Conservation (phyloP, 495 filamentous ascomycete species). For the Hypoxylon fragiforme region DNA sequence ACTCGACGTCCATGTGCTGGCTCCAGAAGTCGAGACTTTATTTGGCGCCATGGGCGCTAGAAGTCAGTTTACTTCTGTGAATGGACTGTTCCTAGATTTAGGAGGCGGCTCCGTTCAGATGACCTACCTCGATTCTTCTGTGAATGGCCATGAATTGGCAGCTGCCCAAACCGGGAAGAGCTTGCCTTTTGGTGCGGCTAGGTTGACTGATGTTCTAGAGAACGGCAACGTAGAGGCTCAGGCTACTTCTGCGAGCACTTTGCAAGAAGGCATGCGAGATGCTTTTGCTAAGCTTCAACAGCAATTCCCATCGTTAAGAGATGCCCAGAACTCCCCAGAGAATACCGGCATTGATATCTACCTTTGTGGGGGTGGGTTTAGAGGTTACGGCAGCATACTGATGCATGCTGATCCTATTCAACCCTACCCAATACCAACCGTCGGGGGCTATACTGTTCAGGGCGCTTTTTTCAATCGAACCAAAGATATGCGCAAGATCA, state of each 20-base stretch:
- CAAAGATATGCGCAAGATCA: slow-evolving; percentile 58
- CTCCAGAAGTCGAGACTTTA: slow-evolving; percentile 78
- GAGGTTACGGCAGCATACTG: slow-evolving; percentile 86
- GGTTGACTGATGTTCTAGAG: slow-evolving; percentile 65
- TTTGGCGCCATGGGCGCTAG: slow-evolving; percentile 84
- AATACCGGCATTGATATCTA: slow-evolving; percentile 70
- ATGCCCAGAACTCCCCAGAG: slow-evolving; percentile 48
- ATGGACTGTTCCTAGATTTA: slow-evolving; percentile 81
- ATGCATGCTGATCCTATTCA: slow-evolving; percentile 68
- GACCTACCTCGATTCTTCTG: slow-evolving; percentile 72
- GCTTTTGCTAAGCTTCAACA: slow-evolving; percentile 66
- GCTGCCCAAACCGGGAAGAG: slow-evolving; percentile 53
- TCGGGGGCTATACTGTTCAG: slow-evolving; percentile 76
- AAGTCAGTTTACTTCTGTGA: slow-evolving; percentile 63
- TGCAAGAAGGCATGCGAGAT: slow-evolving; percentile 60
- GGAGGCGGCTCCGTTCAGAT: slow-evolving; percentile 92
- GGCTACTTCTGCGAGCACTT: slow-evolving; percentile 55
- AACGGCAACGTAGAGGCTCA: slow-evolving; percentile 46
- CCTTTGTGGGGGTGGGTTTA: slow-evolving; percentile 87
- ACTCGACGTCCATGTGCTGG: slow-evolving; percentile 69
- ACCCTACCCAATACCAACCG: slow-evolving; percentile 82
- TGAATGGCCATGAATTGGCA: slow-evolving; percentile 44
- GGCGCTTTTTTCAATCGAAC: slow-evolving; percentile 65
- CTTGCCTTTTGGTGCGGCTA: slow-evolving; percentile 87
- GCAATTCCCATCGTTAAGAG: slow-evolving; percentile 53